Percentiles rank a stretch among this genome's conserved stretches.
Evolutionary conservation across 2,329 filamentous ascomycete species (phyloP).

Genomic region (Aspergillus brasiliensis): DNA sequence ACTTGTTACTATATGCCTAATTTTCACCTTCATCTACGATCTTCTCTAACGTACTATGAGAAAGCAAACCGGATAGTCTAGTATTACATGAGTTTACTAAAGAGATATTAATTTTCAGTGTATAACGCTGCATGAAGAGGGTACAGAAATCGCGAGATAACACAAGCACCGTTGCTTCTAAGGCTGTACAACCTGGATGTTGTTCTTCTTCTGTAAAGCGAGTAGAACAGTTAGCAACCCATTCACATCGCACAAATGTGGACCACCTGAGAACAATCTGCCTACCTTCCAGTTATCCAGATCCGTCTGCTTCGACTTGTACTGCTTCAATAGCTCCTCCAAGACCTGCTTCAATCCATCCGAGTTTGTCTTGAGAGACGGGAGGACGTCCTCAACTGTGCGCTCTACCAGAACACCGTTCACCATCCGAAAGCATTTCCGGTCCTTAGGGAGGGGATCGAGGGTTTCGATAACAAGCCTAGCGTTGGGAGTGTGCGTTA

Average conservation of each 20-base stretch:
- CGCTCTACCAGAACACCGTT: constrained; percentile 95
- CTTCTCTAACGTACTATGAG: too few species aligned
- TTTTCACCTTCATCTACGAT: too few species aligned
- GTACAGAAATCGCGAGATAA: constrained; percentile 2
- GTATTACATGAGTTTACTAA: too few species aligned
- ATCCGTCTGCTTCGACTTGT: constrained; percentile 91
- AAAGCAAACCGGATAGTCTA: too few species aligned
- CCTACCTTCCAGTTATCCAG: constrained; percentile 98
- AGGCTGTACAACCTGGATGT: constrained; percentile 53
- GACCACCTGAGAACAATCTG: constrained; percentile 7
- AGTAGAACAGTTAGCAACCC: constrained; percentile 10
- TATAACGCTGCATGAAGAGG: constrained; percentile 4
- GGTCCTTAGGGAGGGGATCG: constrained; percentile 75
- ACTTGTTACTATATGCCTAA: too few species aligned
- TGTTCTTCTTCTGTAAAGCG: constrained; percentile 50
- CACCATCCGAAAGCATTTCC: constrained; percentile 98
- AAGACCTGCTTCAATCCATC: constrained; percentile 92
- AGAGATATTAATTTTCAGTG: background rate
- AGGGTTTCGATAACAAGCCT: constrained; percentile 95
- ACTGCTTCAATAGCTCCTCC: constrained; percentile 93
- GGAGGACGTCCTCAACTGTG: constrained; percentile 89
- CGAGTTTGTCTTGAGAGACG: constrained; percentile 87
- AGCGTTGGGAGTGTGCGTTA: constrained; percentile 10
- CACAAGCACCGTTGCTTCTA: constrained; percentile 18
- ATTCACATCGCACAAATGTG: too few species aligned